Conservation (phyloP, 2,329 filamentous ascomycete genomes). For the Calonectria fujianensis region DNA sequence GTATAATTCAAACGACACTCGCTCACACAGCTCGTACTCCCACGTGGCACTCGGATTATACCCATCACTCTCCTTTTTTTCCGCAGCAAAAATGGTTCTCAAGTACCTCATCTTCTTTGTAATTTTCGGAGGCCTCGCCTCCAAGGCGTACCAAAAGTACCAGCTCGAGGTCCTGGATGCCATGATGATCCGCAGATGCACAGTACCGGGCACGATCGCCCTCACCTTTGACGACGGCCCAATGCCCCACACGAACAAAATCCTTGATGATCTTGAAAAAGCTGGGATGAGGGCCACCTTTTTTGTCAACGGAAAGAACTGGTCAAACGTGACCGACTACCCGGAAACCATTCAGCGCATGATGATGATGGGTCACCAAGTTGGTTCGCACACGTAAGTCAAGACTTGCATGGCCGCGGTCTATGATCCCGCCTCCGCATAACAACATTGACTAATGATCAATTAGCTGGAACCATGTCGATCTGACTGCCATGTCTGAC, state of each 20-base stretch:
- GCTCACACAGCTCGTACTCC: neutral
- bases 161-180: conserved; percentile 5
- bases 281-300: conserved; percentile 16
- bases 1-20: neutral
- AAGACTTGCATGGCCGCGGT: neutral
- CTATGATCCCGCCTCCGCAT: accelerated
- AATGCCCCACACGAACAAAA: conserved; percentile 12
- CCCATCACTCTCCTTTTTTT: neutral
- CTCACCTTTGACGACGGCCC: conserved; percentile 17
- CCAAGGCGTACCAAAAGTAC: neutral
- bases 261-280: conserved; percentile 3
- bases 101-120: neutral
- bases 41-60: neutral
- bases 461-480: neutral
- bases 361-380: neutral
- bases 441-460: too few relatives aligned
- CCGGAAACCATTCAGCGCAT: neutral
- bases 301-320: conserved; percentile 7
- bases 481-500: neutral
- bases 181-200: conserved; percentile 2
- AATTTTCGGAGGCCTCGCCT: neutral
- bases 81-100: neutral
- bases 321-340: conserved; percentile 17
- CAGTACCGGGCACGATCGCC: conserved; percentile 1
- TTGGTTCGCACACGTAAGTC: conserved; percentile 21